Base-by-base conservation (phyloP, 495 filamentous ascomycete species). In the Penicillium bovifimosum region DNA sequence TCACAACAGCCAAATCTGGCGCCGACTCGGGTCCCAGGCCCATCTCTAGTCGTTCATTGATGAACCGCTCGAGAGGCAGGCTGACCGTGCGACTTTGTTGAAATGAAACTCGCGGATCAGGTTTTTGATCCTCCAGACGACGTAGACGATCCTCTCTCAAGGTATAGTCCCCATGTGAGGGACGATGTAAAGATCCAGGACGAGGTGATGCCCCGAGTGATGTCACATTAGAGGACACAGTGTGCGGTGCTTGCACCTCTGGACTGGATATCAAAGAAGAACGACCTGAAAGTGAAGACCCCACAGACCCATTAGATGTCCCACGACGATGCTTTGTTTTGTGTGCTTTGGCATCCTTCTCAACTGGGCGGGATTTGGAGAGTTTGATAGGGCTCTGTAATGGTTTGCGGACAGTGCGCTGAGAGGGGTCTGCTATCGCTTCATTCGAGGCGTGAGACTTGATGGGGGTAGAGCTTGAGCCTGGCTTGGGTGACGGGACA, bases 381-480 rank as follows among this genome's bases (percentile, higher is more conserved):
- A 75, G 63, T 33, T 72, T 75, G 28, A 75, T 75, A 2, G 72
- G 72, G 20, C 72, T 75, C 27, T 75, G 67, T 17, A 75, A 43
- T 11, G 63, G 70, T 34, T 67, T 64, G 32, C 60, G 64, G 1
- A 60, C 42, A 17, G 59, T 41, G 7, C 10, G 28, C 9, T 58
- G 47, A 18, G 36, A 14, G 2, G 39, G 41, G 26, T 41, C 33
- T n/a, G 29, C 16, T 0, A 50, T 53, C 20, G 20, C 24, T 38
- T 60, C 41, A 5, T 31, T 28, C 8, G 27, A 28, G 0, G 36
- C 2, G 2, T 31, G 11, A 16, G 57, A 13, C 35, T 43, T 49
- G n/a, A 28, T 27, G 13, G 31, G 16, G 14, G 41, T 13, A n/a
- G 34, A n/a, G 17, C 27, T 41, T 3, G 43, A 17, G 8, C 24